phyloP scores from a whole-genome alignment of 345 rosid species.

The Geranium brycei region DNA sequence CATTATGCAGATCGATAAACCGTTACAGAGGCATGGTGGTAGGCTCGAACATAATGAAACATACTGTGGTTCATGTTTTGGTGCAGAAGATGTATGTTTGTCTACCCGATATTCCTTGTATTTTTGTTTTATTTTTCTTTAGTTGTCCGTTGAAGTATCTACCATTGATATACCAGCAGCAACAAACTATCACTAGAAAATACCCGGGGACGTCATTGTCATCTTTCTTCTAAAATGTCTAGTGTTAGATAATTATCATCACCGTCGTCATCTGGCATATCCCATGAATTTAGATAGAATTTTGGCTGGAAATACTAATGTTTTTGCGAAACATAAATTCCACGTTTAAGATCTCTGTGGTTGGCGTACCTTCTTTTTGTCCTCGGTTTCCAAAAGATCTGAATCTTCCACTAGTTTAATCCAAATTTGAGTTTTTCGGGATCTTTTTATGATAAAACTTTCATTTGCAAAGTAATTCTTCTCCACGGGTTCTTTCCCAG shows the following conservation, averaged over 20 bases:
- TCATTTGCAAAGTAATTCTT: too few species aligned
- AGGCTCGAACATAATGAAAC: slow-evolving; percentile 55
- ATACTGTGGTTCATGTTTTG: slow-evolving; percentile 58
- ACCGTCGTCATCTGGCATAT: not conserved
- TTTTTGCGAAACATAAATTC: too few species aligned
- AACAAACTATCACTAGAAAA: not conserved
- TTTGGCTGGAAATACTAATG: too few species aligned
- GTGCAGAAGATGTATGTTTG: slow-evolving; percentile 44
- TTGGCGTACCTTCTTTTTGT: not conserved
- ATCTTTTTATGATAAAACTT: too few species aligned
- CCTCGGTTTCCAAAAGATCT: not conserved
- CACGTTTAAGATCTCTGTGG: not conserved
- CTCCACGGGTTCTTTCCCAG: too few species aligned
- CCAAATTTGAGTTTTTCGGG: not conserved
- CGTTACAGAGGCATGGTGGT: slow-evolving; percentile 59
- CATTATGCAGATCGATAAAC: slow-evolving; percentile 37
- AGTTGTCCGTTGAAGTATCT: not conserved
- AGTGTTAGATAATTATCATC: not conserved
- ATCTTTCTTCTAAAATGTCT: not conserved
- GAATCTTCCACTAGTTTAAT: not conserved
- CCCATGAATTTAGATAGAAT: not conserved
- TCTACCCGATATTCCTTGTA: not conserved
- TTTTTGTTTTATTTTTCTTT: not conserved
- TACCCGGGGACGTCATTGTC: not conserved
- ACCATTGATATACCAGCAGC: not conserved